Conservation (phyloP, 176 grass and related monocot genomes). For the Poa annua region DNA sequence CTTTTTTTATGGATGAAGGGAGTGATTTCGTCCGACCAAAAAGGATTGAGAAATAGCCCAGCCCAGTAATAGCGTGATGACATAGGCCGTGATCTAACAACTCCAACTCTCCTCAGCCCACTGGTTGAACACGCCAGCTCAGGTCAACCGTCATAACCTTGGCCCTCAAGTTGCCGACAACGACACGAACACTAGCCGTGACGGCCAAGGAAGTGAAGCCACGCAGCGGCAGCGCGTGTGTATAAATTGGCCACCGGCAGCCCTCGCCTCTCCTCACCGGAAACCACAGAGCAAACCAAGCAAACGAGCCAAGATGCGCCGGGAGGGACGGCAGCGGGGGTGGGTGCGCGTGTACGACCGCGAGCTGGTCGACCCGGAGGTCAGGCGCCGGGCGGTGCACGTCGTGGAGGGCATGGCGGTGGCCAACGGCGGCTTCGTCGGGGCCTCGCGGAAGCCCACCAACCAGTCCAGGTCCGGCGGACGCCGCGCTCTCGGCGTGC, state of each 20-base stretch:
- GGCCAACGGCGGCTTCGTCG: constrained; percentile 33
- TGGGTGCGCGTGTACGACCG: constrained; percentile 41
- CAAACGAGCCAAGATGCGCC: constrained; percentile 32
- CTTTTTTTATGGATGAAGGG: no score
- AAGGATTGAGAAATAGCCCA: no score
- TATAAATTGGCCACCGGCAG: background rate
- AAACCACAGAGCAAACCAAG: background rate
- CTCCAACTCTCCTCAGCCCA: no score
- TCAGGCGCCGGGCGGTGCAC: constrained; percentile 35
- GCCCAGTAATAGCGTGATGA: no score
- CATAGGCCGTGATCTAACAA: no score
- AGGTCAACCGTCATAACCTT: background rate
- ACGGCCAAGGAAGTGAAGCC: background rate
- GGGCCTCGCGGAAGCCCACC: constrained; percentile 20
- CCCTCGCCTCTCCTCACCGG: background rate
- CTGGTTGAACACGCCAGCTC: no score
- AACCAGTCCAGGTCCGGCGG: constrained; percentile 7
- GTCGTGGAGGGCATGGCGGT: background rate
- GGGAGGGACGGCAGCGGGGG: constrained; percentile 44
- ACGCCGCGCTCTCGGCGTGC: background rate
- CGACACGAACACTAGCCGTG: background rate
- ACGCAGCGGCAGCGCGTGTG: background rate
- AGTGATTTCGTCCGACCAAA: no score
- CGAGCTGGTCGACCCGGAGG: constrained; percentile 24
- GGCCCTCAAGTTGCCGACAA: constrained; percentile 8